phyloP scores from a whole-genome alignment of 441 rosid species.

The Pelargonium australe region DNA sequence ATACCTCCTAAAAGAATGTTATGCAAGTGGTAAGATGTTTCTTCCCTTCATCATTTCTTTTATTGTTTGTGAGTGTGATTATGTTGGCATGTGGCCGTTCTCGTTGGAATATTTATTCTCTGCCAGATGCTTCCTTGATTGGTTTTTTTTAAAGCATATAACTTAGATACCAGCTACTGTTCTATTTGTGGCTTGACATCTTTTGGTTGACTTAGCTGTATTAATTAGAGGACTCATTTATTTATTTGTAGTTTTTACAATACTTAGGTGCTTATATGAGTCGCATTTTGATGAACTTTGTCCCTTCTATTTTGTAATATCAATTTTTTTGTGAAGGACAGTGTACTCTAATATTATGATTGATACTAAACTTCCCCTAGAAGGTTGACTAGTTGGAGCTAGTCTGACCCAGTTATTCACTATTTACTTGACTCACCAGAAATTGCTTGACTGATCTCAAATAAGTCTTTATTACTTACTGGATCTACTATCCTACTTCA shows the following conservation, averaged over 20 bases:
- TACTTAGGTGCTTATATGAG: background rate
- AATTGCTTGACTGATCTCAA: background rate
- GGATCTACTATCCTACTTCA: background rate
- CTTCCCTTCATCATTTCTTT: slow-evolving; percentile 11
- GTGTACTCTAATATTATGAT: background rate
- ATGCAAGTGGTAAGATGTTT: slow-evolving; percentile 49
- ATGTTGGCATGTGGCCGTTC: background rate
- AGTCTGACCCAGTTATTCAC: background rate
- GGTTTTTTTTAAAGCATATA: too few relatives aligned
- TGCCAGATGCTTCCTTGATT: too few relatives aligned
- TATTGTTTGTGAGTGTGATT: background rate
- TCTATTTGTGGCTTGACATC: too few relatives aligned
- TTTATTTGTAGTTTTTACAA: too few relatives aligned
- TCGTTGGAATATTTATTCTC: too few relatives aligned
- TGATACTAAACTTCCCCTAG: background rate
- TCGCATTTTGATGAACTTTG: background rate
- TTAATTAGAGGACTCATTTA: too few relatives aligned
- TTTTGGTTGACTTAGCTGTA: too few relatives aligned
- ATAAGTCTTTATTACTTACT: background rate
- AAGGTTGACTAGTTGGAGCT: background rate
- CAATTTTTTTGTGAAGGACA: background rate
- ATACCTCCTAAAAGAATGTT: slow-evolving; percentile 81
- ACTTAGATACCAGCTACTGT: too few relatives aligned
- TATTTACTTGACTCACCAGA: background rate
- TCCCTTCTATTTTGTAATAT: background rate